Conservation (phyloP, 2,329 filamentous ascomycete species). For the Aspergillus ochraceoroseus region DNA sequence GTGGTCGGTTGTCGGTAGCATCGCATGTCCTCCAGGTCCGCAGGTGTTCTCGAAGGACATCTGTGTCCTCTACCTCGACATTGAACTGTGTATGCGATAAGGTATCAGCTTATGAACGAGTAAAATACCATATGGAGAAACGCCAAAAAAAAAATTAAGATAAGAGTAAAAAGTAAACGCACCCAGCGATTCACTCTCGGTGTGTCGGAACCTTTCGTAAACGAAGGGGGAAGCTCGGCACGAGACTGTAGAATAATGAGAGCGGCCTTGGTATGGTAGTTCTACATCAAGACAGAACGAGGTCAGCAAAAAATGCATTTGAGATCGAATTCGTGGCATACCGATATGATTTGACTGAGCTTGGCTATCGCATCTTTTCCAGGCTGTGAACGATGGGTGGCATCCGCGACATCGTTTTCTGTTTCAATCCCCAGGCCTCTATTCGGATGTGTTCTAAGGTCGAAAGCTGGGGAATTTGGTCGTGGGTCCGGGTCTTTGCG, state of each 20-base stretch:
- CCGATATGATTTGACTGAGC: constrained; percentile 90
- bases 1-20: constrained; percentile 69
- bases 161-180: constrained; percentile 35
- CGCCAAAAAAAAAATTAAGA: background rate
- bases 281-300: constrained; percentile 50
- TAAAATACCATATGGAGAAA: background rate
- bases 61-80: constrained; percentile 87
- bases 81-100: constrained; percentile 83
- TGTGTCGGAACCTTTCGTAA: constrained; percentile 52
- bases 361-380: constrained; percentile 68
- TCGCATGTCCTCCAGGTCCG: constrained; percentile 76
- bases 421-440: constrained; percentile 50
- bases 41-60: constrained; percentile 77
- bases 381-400: constrained; percentile 46
- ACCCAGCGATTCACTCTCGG: constrained; percentile 84
- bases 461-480: constrained; percentile 51
- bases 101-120: background rate
- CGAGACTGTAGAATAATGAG: constrained; percentile 77
- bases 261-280: constrained; percentile 85
- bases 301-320: constrained; percentile 24
- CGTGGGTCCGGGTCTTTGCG: constrained; percentile 61
- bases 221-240: constrained; percentile 60
- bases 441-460: constrained; percentile 48
- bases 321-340: constrained; percentile 39
- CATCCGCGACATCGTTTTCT: constrained; percentile 41